Conservation (phyloP, 1,139 yeast species). For the Pichia cactophila region DNA sequence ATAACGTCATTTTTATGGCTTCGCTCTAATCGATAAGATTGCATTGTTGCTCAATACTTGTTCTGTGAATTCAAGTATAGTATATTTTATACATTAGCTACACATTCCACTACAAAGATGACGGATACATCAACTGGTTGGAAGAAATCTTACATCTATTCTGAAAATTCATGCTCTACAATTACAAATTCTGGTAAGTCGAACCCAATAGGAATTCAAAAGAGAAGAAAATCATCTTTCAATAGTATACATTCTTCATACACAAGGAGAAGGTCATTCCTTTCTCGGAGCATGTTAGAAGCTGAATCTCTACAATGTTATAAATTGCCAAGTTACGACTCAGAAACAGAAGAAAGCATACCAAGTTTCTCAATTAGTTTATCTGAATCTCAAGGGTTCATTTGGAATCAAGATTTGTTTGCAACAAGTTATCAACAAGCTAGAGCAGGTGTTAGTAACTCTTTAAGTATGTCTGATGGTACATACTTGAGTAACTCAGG, state of each 20-base stretch:
- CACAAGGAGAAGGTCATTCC: conserved; percentile 52
- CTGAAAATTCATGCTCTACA: background rate
- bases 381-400: conserved; percentile 63
- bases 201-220: conserved; percentile 6
- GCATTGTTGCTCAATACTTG: no score
- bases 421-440: conserved; percentile 61
- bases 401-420: conserved; percentile 68
- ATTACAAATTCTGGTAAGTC: background rate
- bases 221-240: conserved; percentile 34
- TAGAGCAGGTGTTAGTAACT: conserved; percentile 29
- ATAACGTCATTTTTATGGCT: background rate
- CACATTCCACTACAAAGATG: background rate
- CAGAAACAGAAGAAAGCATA: conserved; percentile 25
- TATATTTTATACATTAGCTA: background rate
- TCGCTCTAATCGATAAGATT: background rate
- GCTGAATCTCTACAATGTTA: conserved; percentile 54
- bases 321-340: conserved; percentile 30
- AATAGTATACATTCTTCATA: conserved; percentile 45
- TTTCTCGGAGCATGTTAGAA: conserved; percentile 55
- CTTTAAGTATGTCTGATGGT: conserved; percentile 17
- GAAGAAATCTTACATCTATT: background rate
- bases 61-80: no score
- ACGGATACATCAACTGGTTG: background rate
- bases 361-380: conserved; percentile 36
- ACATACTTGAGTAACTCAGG: conserved; percentile 2